phyloP scores from a whole-genome alignment of 257 asterid genomes.

The Solanum virginianum region DNA sequence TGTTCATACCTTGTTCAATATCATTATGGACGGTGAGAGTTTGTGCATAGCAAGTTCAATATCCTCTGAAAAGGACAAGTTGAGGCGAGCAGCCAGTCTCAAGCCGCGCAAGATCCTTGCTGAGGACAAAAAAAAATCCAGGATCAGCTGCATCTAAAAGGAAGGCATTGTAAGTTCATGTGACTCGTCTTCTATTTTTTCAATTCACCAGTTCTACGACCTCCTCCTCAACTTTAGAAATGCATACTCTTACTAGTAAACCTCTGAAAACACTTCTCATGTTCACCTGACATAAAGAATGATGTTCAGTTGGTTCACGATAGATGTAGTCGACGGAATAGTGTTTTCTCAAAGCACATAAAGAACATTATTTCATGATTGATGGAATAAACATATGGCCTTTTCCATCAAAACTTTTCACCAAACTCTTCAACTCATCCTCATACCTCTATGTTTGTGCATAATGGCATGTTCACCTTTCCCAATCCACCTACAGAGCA shows the following conservation, averaged over 20 bases:
- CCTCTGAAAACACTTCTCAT: background rate
- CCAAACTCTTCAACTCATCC: background rate
- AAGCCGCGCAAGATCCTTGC: conserved; percentile 94
- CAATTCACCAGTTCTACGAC: background rate
- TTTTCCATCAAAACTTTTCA: background rate
- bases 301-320: background rate
- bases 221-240: background rate
- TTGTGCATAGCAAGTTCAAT: conserved; percentile 52
- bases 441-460: background rate
- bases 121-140: conserved; percentile 8
- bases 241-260: background rate
- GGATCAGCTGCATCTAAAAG: background rate
- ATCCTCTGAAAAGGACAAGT: conserved; percentile 61
- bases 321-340: background rate
- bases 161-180: background rate
- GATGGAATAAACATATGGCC: background rate
- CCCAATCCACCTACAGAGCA: background rate
- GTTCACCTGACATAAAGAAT: background rate
- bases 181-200: background rate
- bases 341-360: background rate
- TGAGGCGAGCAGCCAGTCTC: conserved; percentile 94
- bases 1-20: conserved; percentile 36
- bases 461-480: background rate
- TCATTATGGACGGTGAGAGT: conserved; percentile 43
- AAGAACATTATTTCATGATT: background rate